Percentiles rank a stretch among this genome's conserved stretches.
Evolutionary conservation across 169 alveolate genomes (phyloP).

Genomic region (Babesia divergens): DNA sequence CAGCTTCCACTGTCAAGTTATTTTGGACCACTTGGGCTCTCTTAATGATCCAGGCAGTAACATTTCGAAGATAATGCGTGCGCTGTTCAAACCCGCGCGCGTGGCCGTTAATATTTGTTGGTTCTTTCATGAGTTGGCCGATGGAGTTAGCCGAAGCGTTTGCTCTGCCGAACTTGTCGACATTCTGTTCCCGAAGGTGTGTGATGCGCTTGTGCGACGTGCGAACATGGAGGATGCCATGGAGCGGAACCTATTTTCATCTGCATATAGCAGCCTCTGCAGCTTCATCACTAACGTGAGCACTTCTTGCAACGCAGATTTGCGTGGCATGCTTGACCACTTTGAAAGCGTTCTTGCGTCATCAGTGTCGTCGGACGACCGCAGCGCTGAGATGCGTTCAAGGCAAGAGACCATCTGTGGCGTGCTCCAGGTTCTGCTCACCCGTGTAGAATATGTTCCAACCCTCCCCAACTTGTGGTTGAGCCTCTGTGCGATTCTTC

Average conservation of each 20-base stretch:
- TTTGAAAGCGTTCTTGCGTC: conserved; percentile 62
- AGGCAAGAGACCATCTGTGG: conserved; percentile 68
- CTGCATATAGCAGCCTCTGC: conserved; percentile 70
- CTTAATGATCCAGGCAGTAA: conserved; percentile 66
- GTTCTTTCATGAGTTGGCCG: conserved; percentile 73
- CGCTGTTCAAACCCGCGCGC: conserved; percentile 73
- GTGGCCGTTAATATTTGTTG: conserved; percentile 79
- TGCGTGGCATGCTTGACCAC: conserved; percentile 65
- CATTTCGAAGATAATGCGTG: conserved; percentile 68
- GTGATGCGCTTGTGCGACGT: conserved; percentile 69
- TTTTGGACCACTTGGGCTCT: conserved; percentile 76
- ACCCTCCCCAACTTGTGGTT: conserved; percentile 57
- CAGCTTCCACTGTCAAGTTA: conserved; percentile 81
- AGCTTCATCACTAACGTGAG: conserved; percentile 68
- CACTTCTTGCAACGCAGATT: conserved; percentile 48
- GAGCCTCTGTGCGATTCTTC: conserved; percentile 28
- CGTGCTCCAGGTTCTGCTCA: conserved; percentile 71
- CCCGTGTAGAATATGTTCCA: conserved; percentile 64
- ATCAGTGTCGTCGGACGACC: conserved; percentile 49
- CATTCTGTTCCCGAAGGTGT: conserved; percentile 66
- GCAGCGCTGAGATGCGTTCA: conserved; percentile 57
- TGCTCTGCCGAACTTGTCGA: conserved; percentile 31
- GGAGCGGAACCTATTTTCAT: conserved; percentile 68
- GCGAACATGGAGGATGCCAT: conserved; percentile 72
- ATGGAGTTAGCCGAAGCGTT: conserved; percentile 5